Evolutionary conservation across 1,284 basidiomycete species (phyloP).

Genomic region (Sphagnurus paluster): DNA sequence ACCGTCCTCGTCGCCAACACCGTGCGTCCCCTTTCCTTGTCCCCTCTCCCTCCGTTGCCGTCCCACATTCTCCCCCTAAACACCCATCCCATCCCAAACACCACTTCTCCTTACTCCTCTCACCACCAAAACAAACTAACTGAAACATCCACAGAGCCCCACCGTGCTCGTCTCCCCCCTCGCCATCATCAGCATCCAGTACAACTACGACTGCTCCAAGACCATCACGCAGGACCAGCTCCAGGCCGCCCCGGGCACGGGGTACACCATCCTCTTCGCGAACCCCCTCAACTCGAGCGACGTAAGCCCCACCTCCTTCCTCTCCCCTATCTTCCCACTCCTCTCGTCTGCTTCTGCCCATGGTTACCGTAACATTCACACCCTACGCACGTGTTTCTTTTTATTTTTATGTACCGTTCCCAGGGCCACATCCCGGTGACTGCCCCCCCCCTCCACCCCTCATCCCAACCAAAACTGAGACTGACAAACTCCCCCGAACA

Average conservation of each 20-base stretch:
- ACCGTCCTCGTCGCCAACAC: slow-evolving; percentile 32
- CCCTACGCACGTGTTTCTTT: too few relatives aligned
- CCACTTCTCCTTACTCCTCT: too few relatives aligned
- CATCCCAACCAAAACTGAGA: neutral
- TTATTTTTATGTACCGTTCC: too few relatives aligned
- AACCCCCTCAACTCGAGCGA: slow-evolving; percentile 58
- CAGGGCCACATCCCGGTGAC: too few relatives aligned
- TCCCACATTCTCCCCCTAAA: too few relatives aligned
- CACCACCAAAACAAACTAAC: neutral
- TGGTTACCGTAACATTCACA: too few relatives aligned
- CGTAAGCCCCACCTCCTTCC: slow-evolving; percentile 31
- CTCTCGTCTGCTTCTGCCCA: neutral
- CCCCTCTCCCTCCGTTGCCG: neutral
- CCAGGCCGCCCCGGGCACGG: slow-evolving; percentile 39
- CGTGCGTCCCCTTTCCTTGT: slow-evolving; percentile 11
- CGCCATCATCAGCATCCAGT: slow-evolving; percentile 46
- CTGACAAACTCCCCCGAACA: neutral
- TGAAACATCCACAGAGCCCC: slow-evolving; percentile 19
- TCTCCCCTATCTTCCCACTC: neutral
- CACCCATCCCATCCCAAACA: too few relatives aligned
- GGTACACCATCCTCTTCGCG: slow-evolving; percentile 60
- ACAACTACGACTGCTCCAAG: slow-evolving; percentile 63
- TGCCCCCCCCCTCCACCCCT: neutral
- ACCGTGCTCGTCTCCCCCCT: slow-evolving; percentile 28
- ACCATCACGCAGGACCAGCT: slow-evolving; percentile 49